A percentile compares a stretch with the other conserved stretches of the same genome.
Conservation (phyloP, 208 protist species). For the Leishmania turanica region DNA sequence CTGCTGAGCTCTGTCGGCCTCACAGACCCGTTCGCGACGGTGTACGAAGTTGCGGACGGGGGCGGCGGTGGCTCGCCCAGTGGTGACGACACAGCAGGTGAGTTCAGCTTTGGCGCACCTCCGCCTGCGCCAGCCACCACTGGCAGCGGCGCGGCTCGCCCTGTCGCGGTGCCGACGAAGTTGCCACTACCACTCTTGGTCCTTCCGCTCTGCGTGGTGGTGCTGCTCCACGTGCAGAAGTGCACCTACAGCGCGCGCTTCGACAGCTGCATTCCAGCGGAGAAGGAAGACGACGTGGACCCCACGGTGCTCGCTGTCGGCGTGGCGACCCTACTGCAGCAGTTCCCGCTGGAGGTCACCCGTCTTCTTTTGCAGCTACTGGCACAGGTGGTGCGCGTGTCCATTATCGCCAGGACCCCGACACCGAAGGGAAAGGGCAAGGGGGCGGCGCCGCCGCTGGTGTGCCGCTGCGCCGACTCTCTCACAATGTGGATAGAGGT, state of each 20-base stretch:
- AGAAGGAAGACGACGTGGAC: constrained; percentile 73
- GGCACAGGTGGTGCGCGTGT: constrained; percentile 67
- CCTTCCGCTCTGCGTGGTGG: constrained; percentile 79
- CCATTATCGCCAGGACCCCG: neutral
- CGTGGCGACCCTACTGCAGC: constrained; percentile 91
- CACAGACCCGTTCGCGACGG: constrained; percentile 13
- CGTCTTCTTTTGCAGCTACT: constrained; percentile 85
- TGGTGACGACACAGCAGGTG: neutral
- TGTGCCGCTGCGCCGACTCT: constrained; percentile 14
- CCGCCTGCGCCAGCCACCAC: neutral
- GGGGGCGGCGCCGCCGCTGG: constrained; percentile 10
- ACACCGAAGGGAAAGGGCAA: neutral
- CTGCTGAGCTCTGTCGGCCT: constrained; percentile 22
- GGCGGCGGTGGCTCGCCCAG: neutral
- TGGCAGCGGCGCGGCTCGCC: neutral
- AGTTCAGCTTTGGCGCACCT: neutral
- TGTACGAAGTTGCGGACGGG: constrained; percentile 22
- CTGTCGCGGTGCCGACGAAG: constrained; percentile 32
- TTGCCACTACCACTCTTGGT: constrained; percentile 70
- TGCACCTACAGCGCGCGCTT: constrained; percentile 66
- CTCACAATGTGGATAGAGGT: constrained; percentile 32
- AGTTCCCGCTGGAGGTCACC: constrained; percentile 90
- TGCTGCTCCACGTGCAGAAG: constrained; percentile 56
- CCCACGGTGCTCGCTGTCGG: constrained; percentile 87
- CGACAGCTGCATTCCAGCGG: constrained; percentile 50